Conservation (phyloP, 495 filamentous ascomycete genomes). For the Glarea lozoyensis region DNA sequence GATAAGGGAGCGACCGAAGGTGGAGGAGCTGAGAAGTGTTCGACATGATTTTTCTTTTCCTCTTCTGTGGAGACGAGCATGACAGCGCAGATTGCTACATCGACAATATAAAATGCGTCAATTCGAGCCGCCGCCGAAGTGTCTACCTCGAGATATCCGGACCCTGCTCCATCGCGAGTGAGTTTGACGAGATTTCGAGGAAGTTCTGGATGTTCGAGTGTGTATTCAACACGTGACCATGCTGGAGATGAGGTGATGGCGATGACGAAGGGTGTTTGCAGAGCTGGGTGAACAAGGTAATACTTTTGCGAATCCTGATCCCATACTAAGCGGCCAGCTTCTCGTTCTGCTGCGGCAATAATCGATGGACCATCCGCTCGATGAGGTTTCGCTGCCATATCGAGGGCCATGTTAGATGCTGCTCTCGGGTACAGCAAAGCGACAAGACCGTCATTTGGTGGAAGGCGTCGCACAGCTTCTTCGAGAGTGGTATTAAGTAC, state of each 20-base stretch:
- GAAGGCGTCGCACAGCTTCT: conserved; percentile 43
- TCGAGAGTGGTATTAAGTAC: conserved; percentile 55
- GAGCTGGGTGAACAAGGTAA: conserved; percentile 62
- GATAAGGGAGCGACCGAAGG: conserved; percentile 11
- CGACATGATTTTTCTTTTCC: conserved; percentile 34
- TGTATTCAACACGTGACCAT: conserved; percentile 48
- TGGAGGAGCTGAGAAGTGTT: conserved; percentile 46
- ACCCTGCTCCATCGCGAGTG: conserved; percentile 41
- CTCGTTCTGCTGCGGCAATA: conserved; percentile 55
- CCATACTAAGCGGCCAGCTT: conserved; percentile 66
- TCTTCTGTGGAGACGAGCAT: conserved; percentile 61
- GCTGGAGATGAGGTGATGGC: conserved; percentile 40
- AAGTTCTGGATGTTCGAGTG: conserved; percentile 53
- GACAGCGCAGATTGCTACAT: conserved; percentile 60
- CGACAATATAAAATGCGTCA: conserved; percentile 63
- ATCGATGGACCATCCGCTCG: conserved; percentile 32
- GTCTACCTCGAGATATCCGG: conserved; percentile 43
- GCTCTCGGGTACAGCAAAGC: conserved; percentile 62
- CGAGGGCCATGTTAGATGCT: conserved; percentile 61
- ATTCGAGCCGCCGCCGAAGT: conserved; percentile 39
- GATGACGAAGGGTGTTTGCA: conserved; percentile 48
- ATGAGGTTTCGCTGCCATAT: conserved; percentile 45
- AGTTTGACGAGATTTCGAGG: conserved; percentile 40
- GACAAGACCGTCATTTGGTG: conserved; percentile 60
- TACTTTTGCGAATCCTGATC: conserved; percentile 52